phyloP scores from a whole-genome alignment of 2,329 filamentous ascomycete species.

The Hypocrella siamensis region DNA sequence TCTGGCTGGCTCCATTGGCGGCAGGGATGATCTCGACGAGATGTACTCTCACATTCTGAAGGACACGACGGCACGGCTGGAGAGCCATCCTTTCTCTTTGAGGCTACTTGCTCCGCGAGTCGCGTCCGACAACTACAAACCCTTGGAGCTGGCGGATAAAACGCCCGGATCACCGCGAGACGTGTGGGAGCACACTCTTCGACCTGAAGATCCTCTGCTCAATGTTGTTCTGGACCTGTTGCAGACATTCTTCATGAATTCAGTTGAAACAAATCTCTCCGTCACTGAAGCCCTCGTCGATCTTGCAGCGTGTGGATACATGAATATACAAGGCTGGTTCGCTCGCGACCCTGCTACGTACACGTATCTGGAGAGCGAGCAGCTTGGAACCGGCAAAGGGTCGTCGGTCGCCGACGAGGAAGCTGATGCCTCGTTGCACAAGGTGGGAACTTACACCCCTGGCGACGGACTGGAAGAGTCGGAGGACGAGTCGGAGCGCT shows the following conservation, averaged over 20 bases:
- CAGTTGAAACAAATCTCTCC: conserved; percentile 78
- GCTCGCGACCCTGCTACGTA: conserved; percentile 54
- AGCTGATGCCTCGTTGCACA: too few species aligned
- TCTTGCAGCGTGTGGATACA: conserved; percentile 69
- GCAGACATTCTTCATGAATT: conserved; percentile 73
- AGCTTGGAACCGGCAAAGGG: conserved; percentile 6
- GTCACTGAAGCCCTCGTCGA: conserved; percentile 73
- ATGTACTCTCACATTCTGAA: conserved; percentile 57
- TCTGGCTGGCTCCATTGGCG: conserved; percentile 52
- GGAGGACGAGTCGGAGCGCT: conserved; percentile 16
- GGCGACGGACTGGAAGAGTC: conserved; percentile 1
- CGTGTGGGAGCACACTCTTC: conserved; percentile 44
- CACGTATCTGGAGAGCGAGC: conserved; percentile 27
- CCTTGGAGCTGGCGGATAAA: conserved; percentile 38
- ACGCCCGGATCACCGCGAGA: conserved; percentile 45
- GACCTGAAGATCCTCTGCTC: conserved; percentile 45
- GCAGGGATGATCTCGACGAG: conserved; percentile 54
- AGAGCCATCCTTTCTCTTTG: conserved; percentile 59
- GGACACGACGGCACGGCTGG: conserved; percentile 53
- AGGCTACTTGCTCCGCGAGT: conserved; percentile 48
- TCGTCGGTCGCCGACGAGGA: too few species aligned
- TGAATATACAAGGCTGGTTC: conserved; percentile 83
- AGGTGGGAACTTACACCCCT: too few species aligned
- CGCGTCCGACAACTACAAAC: conserved; percentile 37
- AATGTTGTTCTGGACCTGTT: conserved; percentile 56